Evolutionary conservation across 2,329 filamentous ascomycete species (phyloP).

Genomic region (Penicillium sp.): DNA sequence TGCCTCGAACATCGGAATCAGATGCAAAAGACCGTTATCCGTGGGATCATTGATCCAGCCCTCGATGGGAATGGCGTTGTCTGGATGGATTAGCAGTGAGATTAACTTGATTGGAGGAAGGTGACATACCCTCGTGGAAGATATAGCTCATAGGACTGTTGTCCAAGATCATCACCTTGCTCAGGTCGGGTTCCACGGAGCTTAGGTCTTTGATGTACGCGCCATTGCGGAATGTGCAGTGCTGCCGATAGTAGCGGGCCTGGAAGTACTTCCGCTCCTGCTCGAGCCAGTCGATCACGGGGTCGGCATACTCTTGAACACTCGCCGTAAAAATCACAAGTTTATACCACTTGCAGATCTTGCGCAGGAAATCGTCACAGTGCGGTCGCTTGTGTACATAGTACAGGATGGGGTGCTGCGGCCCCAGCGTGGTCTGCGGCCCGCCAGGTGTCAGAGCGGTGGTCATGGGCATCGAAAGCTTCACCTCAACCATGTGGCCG

Average conservation of each 20-base stretch:
- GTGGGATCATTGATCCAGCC: slow-evolving; percentile 99
- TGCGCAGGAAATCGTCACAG: slow-evolving; percentile 93
- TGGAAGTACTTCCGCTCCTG: slow-evolving; percentile 95
- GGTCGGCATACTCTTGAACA: slow-evolving; percentile 97
- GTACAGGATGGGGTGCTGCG: slow-evolving; percentile 94
- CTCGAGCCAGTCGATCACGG: slow-evolving; percentile 98
- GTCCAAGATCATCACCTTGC: slow-evolving; percentile 98
- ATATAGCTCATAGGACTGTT: slow-evolving; percentile 98
- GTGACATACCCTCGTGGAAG: slow-evolving; percentile 86
- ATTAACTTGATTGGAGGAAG: background rate
- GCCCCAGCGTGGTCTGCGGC: slow-evolving; percentile 66
- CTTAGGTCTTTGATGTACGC: slow-evolving; percentile 98
- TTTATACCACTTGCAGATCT: slow-evolving; percentile 98
- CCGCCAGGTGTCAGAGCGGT: slow-evolving; percentile 45
- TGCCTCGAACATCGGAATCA: slow-evolving; percentile 88
- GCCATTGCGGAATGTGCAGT: slow-evolving; percentile 92
- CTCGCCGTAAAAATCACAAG: slow-evolving; percentile 94
- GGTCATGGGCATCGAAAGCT: slow-evolving; percentile 54
- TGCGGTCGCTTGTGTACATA: slow-evolving; percentile 98
- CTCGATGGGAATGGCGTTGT: slow-evolving; percentile 98
- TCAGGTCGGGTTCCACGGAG: slow-evolving; percentile 92
- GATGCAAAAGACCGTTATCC: slow-evolving; percentile 88
- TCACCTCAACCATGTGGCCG: slow-evolving; percentile 98
- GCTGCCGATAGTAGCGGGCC: slow-evolving; percentile 89
- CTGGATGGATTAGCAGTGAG: slow-evolving; percentile 48